A percentile compares a stretch with the other conserved stretches of the same genome.
Evolutionary conservation across 2,329 filamentous ascomycete species (phyloP).

Genomic region (Ophiostoma angusticollis): DNA sequence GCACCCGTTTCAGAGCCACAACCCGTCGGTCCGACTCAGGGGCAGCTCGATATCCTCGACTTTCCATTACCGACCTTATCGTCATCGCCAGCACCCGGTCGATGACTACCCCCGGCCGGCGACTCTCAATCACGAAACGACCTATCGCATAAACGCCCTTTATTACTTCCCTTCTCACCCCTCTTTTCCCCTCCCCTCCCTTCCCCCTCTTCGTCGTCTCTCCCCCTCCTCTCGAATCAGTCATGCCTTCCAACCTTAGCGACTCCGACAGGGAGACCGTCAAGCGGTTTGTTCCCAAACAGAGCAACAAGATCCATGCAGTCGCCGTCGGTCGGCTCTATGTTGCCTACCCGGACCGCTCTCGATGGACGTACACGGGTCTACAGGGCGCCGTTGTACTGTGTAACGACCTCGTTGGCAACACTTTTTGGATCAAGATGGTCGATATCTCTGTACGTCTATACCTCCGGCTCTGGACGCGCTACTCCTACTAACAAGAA

Average conservation of each 20-base stretch:
- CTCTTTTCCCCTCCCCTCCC: too few species aligned
- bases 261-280: slow-evolving; percentile 95
- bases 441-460: slow-evolving; percentile 79
- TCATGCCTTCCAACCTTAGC: slow-evolving; percentile 59
- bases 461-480: neutral
- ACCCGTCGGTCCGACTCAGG: too few species aligned
- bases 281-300: slow-evolving; percentile 85
- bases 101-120: too few species aligned
- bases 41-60: too few species aligned
- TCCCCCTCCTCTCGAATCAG: too few species aligned
- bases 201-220: too few species aligned
- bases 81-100: too few species aligned
- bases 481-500: slow-evolving; percentile 11
- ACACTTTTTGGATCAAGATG: slow-evolving; percentile 95
- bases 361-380: slow-evolving; percentile 87
- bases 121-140: too few species aligned
- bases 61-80: too few species aligned
- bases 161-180: too few species aligned
- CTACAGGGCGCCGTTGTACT: slow-evolving; percentile 85
- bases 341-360: slow-evolving; percentile 74
- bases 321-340: slow-evolving; percentile 90
- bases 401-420: slow-evolving; percentile 84
- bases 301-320: slow-evolving; percentile 93
- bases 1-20: too few species aligned
- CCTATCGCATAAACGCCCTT: too few species aligned